Evolutionary conservation across 495 filamentous ascomycete genomes (phyloP).

Genomic region (Aspergillus nidulans): DNA sequence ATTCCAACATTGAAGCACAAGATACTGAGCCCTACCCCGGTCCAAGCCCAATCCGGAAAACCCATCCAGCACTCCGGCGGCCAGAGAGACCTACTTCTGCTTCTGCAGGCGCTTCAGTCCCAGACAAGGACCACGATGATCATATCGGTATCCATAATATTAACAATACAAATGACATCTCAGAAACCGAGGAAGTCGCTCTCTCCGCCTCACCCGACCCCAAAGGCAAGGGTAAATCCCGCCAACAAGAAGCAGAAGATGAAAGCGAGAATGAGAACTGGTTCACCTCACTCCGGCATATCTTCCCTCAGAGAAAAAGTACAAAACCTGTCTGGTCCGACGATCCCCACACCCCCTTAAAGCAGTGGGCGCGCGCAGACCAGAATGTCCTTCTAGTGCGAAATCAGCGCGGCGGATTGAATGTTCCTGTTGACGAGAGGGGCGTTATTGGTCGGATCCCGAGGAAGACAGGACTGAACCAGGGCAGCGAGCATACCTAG

Average conservation of each 20-base stretch:
- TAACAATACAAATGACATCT: not conserved
- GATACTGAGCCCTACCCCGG: not conserved
- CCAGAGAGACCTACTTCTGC: not conserved
- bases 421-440: constrained; percentile 28
- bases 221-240: not conserved
- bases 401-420: constrained; percentile 25
- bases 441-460: constrained; percentile 27
- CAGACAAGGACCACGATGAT: too few species aligned
- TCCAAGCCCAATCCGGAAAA: not conserved
- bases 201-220: not conserved
- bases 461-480: too few species aligned
- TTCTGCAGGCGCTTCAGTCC: too few species aligned
- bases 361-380: constrained; percentile 37
- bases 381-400: constrained; percentile 29
- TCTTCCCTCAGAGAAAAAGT: too few species aligned
- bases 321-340: constrained; percentile 30
- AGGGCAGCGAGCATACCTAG: too few species aligned
- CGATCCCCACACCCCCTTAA: constrained; percentile 38
- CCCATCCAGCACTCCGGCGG: too few species aligned
- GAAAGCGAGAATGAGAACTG: constrained; percentile 27
- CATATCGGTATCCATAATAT: too few species aligned
- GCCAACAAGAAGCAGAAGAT: not conserved
- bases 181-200: not conserved
- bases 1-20: too few species aligned
- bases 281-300: constrained; percentile 32